A percentile compares a stretch with the other conserved stretches of the same genome.
phyloP scores from a whole-genome alignment of 495 filamentous ascomycete species.

The Parathielavia hyrcaniae region DNA sequence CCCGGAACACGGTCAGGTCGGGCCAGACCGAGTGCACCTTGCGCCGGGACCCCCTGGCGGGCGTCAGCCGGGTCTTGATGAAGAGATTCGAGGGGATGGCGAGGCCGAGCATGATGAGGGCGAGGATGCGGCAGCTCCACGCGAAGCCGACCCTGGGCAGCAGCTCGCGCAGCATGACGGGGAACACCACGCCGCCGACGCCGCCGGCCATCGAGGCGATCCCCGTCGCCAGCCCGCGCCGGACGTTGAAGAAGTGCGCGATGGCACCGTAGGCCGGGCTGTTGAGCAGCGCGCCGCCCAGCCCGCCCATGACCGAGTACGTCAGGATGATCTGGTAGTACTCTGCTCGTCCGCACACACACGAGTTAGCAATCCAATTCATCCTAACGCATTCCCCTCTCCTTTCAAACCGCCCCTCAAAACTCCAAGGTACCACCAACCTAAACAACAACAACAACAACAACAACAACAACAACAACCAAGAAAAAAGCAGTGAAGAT shows the following conservation, averaged over 20 bases:
- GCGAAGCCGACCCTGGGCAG: conserved; percentile 50
- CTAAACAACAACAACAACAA: neutral
- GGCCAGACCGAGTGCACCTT: conserved; percentile 37
- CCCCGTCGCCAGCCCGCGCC: conserved; percentile 59
- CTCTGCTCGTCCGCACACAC: conserved; percentile 26
- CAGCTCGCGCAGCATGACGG: conserved; percentile 47
- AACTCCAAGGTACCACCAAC: too few species aligned
- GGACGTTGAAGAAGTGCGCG: conserved; percentile 59
- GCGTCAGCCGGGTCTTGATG: conserved; percentile 48
- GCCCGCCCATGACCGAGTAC: conserved; percentile 51
- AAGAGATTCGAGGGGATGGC: conserved; percentile 49
- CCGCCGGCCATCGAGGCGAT: conserved; percentile 55
- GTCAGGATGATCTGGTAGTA: conserved; percentile 66
- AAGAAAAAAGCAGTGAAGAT: neutral
- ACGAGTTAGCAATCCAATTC: neutral
- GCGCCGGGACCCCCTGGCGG: conserved; percentile 27
- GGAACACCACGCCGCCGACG: conserved; percentile 57
- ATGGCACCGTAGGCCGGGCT: conserved; percentile 54
- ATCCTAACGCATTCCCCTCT: too few species aligned
- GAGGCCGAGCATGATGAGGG: conserved; percentile 51
- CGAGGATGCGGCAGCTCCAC: conserved; percentile 54
- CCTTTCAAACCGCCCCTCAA: neutral
- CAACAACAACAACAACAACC: neutral
- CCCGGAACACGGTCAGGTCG: conserved; percentile 50
- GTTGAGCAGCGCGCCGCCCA: conserved; percentile 53